Conservation (phyloP, 106 monocot genomes). For the Apostasia ramifera region DNA sequence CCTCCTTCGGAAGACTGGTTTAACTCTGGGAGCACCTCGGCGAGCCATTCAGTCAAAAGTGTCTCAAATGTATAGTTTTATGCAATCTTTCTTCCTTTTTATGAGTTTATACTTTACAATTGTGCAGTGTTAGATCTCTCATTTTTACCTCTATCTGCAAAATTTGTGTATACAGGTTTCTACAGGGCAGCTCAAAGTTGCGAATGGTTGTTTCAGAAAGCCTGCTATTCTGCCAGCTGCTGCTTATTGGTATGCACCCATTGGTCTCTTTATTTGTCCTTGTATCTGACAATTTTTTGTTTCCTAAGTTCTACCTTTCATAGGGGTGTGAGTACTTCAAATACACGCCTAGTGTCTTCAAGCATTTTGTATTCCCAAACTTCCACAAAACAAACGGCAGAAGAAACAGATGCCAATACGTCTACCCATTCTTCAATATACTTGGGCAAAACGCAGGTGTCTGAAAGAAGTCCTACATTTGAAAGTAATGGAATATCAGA, state of each 20-base stretch:
- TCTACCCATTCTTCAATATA: constrained; percentile 19
- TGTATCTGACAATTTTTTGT: neutral
- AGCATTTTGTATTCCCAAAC: constrained; percentile 12
- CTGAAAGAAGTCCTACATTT: neutral
- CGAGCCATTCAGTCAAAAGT: constrained; percentile 25
- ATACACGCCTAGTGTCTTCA: constrained; percentile 16
- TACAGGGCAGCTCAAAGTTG: constrained; percentile 18
- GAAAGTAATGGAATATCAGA: constrained; percentile 8
- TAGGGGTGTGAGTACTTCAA: constrained; percentile 47
- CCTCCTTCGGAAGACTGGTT: constrained; percentile 51
- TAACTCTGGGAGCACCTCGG: constrained; percentile 7
- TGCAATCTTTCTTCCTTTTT: neutral
- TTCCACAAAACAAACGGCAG: constrained; percentile 23
- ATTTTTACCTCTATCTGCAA: constrained; percentile 11
- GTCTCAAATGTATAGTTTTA: constrained; percentile 16
- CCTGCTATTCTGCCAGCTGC: constrained; percentile 44
- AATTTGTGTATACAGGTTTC: constrained; percentile 6
- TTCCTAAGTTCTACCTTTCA: neutral
- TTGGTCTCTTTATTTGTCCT: neutral
- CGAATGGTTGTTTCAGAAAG: constrained; percentile 18
- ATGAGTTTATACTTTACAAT: neutral
- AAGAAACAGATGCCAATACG: constrained; percentile 1
- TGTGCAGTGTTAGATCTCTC: neutral
- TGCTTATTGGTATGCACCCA: constrained; percentile 45
- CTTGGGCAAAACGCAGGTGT: constrained; percentile 11